A percentile compares a stretch with the other conserved stretches of the same genome.
phyloP scores from a whole-genome alignment of 2,329 filamentous ascomycete species.

The Fusarium gaditjirri region DNA sequence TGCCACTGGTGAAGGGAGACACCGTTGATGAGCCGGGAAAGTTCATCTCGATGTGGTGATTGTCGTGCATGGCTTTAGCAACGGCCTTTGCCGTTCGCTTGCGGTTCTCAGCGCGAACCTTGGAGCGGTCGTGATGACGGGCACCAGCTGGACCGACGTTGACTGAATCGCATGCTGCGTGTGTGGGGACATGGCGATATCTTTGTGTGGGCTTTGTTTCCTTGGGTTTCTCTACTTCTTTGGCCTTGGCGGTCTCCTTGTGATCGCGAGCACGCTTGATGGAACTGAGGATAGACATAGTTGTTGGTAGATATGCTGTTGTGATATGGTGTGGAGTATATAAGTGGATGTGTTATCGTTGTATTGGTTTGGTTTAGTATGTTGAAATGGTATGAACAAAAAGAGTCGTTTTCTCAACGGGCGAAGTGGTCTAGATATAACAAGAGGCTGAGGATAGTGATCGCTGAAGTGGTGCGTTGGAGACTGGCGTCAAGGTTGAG shows the following conservation, averaged over 20 bases:
- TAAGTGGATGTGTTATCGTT: neutral
- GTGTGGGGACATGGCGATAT: slow-evolving; percentile 70
- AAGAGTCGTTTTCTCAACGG: slow-evolving; percentile 1
- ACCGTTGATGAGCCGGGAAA: slow-evolving; percentile 50
- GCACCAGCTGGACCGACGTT: slow-evolving; percentile 63
- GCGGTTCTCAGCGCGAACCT: slow-evolving; percentile 62
- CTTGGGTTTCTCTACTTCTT: slow-evolving; percentile 60
- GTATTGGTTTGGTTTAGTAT: neutral
- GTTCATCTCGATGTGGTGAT: slow-evolving; percentile 51
- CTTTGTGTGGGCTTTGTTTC: slow-evolving; percentile 52
- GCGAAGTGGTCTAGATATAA: slow-evolving; percentile 27
- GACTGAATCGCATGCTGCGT: slow-evolving; percentile 69
- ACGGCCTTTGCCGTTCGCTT: slow-evolving; percentile 61
- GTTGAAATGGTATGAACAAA: slow-evolving; percentile 3
- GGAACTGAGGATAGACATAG: slow-evolving; percentile 68
- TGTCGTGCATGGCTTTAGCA: slow-evolving; percentile 46
- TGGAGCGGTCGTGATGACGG: slow-evolving; percentile 58
- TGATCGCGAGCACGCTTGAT: slow-evolving; percentile 64
- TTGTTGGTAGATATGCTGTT: neutral
- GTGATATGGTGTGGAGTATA: neutral
- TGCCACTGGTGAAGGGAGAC: slow-evolving; percentile 59
- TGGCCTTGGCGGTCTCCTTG: slow-evolving; percentile 64
- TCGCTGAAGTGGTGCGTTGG: slow-evolving; percentile 14
- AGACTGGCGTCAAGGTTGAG: slow-evolving; percentile 27
- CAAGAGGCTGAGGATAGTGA: neutral